Conservation (phyloP, 345 rosid genomes). For the Boechera divaricarpa region DNA sequence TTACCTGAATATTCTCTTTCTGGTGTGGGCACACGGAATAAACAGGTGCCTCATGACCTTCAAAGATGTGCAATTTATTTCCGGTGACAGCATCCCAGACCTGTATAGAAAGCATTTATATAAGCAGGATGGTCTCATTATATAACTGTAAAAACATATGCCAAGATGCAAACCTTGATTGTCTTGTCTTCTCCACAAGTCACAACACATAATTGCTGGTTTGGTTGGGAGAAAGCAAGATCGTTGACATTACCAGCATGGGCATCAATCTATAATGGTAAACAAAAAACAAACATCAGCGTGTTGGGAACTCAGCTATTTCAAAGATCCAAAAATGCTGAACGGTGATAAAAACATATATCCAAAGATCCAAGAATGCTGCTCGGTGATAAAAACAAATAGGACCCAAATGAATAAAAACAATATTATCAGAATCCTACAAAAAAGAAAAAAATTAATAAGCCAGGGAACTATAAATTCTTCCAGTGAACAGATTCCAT, state of each 20-base stretch:
- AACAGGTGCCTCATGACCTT: slow-evolving; percentile 79
- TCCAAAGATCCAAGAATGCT: slow-evolving; percentile 4
- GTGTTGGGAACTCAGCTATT: slow-evolving; percentile 6
- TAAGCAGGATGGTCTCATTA: slow-evolving; percentile 25
- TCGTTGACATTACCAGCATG: slow-evolving; percentile 72
- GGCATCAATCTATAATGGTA: slow-evolving; percentile 61
- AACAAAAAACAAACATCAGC: slow-evolving; percentile 17
- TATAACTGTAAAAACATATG: neutral
- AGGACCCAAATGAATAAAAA: slow-evolving; percentile 4
- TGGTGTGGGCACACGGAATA: slow-evolving; percentile 72
- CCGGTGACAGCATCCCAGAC: slow-evolving; percentile 75
- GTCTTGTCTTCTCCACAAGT: slow-evolving; percentile 80
- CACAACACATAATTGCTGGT: slow-evolving; percentile 62
- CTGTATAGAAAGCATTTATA: slow-evolving; percentile 38
- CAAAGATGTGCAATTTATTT: slow-evolving; percentile 59
- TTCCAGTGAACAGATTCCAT: slow-evolving; percentile 6
- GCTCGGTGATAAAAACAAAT: neutral
- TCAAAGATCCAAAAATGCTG: slow-evolving; percentile 22
- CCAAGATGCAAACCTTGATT: slow-evolving; percentile 57
- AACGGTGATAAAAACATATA: slow-evolving; percentile 4
- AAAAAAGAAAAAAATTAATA: neutral
- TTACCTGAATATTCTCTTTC: slow-evolving; percentile 72
- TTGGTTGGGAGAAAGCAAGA: slow-evolving; percentile 72
- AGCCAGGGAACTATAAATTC: slow-evolving; percentile 5
- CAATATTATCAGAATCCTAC: slow-evolving; percentile 18